Evolutionary conservation across 164 flowering plant species (phyloP).

Genomic region (Nelumbo lutea): DNA sequence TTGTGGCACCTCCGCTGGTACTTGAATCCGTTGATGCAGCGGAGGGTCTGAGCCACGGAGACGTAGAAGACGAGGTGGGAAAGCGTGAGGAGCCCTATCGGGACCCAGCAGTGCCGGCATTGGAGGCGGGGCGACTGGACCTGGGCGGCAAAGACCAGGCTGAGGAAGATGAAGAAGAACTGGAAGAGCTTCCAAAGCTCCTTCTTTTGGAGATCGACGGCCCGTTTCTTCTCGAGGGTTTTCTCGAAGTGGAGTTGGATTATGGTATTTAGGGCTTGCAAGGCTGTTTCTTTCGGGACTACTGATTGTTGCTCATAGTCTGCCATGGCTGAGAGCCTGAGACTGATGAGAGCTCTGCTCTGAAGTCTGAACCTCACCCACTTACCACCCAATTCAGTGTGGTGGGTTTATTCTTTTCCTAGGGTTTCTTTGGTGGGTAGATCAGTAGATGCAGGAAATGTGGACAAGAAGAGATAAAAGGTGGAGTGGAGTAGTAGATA

Average conservation of each 20-base stretch:
- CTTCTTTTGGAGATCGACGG: constrained; percentile 67
- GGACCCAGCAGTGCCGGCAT: constrained; percentile 71
- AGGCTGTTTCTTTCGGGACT: constrained; percentile 44
- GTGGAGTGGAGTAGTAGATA: too few relatives aligned
- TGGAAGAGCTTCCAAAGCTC: constrained; percentile 55
- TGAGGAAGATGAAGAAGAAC: constrained; percentile 59
- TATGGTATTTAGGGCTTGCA: constrained; percentile 62
- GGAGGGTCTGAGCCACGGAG: constrained; percentile 64
- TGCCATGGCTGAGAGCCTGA: constrained; percentile 24
- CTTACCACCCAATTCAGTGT: neutral
- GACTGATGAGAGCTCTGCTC: too few relatives aligned
- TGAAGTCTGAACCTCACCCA: neutral
- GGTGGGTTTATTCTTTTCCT: too few relatives aligned
- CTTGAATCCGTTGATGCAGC: constrained; percentile 78
- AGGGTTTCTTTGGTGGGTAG: too few relatives aligned
- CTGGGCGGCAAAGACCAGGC: constrained; percentile 33
- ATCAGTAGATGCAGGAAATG: too few relatives aligned
- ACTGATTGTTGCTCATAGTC: constrained; percentile 25
- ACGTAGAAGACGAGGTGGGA: constrained; percentile 62
- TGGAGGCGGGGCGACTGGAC: constrained; percentile 39
- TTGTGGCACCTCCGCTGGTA: constrained; percentile 76
- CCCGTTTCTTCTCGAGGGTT: constrained; percentile 64
- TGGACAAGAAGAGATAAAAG: too few relatives aligned
- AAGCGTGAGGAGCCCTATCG: constrained; percentile 51
- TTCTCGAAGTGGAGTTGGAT: constrained; percentile 81